Evolutionary conservation across 169 alveolate species (phyloP), one percentile per base, ranked within the genome.

Genomic region (Eimeria sp.): DNA sequence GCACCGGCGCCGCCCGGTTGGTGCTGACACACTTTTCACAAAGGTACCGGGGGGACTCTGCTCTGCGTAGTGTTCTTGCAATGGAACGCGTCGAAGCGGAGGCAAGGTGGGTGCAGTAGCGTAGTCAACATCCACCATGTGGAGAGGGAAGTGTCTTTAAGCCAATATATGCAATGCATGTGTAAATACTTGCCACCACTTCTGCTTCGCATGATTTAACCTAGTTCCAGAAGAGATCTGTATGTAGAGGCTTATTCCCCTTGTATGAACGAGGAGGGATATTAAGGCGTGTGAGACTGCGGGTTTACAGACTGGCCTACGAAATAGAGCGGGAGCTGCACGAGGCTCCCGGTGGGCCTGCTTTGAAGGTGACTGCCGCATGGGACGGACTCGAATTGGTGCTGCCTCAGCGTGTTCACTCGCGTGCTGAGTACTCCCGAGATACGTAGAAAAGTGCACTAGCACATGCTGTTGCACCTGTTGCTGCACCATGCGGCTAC

Each of bases 21-120:
- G 86, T 97, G 25, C 97, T 97, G 86, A 97, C 98, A 45, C 98
- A 97, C 96, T 97, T 97, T 93, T 96, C 98, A 25, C 98, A 97
- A 63, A 65, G 98, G 82, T 97, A 96, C 72, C 96, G 89, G 34
- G 98, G 98, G n/a, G 98, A 97, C 65, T 93, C 96, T 27, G 94
- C 95, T 65, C 86, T 97, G 34, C 95, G 95, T 63, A 95, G 96
- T 73, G 93, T 96, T 22, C 73, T 88, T 4, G 57, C 94, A 25
- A 96, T 97, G 97, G 84, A 90, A 65, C 89, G 88, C 65, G 96
- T 97, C 22, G 98, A 97, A 80, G 76, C 58, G 20, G 98, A 97
- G 72, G 98, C 98, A 49, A 89, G 95, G 93, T 63, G n/a, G n/a
- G 88, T 45, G n/a, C 25, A 45, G 49, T n/a, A 27, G 47, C 67